Conservation (phyloP, 805 yeast genomes). For the Cyberlindnera petersonii region DNA sequence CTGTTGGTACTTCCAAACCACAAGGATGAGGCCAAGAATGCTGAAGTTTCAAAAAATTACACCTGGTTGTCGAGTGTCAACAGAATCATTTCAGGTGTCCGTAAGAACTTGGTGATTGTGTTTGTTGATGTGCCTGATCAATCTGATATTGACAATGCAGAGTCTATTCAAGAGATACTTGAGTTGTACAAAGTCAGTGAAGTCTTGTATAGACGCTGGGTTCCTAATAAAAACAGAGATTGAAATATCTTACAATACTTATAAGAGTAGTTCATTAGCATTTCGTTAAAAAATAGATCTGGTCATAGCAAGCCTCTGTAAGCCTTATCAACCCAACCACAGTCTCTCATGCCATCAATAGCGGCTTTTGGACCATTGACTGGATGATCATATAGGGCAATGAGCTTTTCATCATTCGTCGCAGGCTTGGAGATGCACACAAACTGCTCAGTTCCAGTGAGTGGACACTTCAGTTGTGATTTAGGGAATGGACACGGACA, state of each 20-base stretch:
- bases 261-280: not conserved
- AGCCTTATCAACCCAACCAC: slow-evolving; percentile 80
- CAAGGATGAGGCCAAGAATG: slow-evolving; percentile 29
- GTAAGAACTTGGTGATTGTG: slow-evolving; percentile 67
- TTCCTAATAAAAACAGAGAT: slow-evolving; percentile 80
- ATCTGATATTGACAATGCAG: slow-evolving; percentile 28
- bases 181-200: slow-evolving; percentile 53
- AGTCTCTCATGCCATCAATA: slow-evolving; percentile 60
- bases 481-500: slow-evolving; percentile 93
- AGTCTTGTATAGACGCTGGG: slow-evolving; percentile 74
- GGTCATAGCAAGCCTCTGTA: slow-evolving; percentile 50
- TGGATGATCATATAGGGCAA: slow-evolving; percentile 39
- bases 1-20: slow-evolving; percentile 45
- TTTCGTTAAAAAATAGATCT: not conserved
- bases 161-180: slow-evolving; percentile 1
- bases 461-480: slow-evolving; percentile 74
- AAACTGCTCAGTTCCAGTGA: slow-evolving; percentile 62
- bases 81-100: slow-evolving; percentile 84
- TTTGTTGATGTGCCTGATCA: slow-evolving; percentile 56
- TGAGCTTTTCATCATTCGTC: slow-evolving; percentile 35
- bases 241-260: slow-evolving; percentile 28
- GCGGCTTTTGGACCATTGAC: slow-evolving; percentile 43
- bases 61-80: slow-evolving; percentile 65
- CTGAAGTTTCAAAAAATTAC: slow-evolving; percentile 36
- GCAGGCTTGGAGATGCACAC: slow-evolving; percentile 86